Evolutionary conservation across 257 asterid species (phyloP), one percentile per base, ranked within the genome.

Genomic region (Coffea eugenioides): DNA sequence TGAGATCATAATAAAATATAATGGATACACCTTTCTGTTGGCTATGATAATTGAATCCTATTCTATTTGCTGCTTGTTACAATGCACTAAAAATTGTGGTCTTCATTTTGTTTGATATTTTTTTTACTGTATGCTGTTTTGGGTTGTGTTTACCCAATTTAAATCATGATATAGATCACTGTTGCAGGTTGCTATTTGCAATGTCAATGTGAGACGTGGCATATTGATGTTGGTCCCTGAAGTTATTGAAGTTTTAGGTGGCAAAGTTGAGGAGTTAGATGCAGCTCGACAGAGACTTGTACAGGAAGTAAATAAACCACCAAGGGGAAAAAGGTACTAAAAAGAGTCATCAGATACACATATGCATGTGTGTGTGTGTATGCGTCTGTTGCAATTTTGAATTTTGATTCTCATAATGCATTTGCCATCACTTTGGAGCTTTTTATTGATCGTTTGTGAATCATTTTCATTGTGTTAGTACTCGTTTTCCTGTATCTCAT

Each of bases 181-280:
- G 45, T 73, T 77, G 75, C 90, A 95, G 99, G 87, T 94, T 76
- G 95, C 85, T 79, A 79, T 94, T 83, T 87, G 91, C 85, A 94
- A 96, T 86, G 97, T 96, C 56, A 82, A 90, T 84, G 83, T 96
- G 57, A 92, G 97, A 86, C 97, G 77, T 83, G 99, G 99, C 78
- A 83, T 94, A 64, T 72, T 96, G 88, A 88, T 94, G 96, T 82
- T 96, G 88, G 99, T 94, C 77, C 99, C 99, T 57, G 98, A 94
- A 90, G 97, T 87, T 83, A 75, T 94, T 85, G 89, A 87, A 85
- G 90, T 90, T 75, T 82, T 96, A 84, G 98, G 99, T 69, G 99
- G 99, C 82, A 61, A 78, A 76, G 97, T 92, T 76, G 94, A 91
- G 86, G 97, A 83, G 85, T 86, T 96, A 86, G 97, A 90, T 84